Evolutionary conservation across 2,329 filamentous ascomycete species (phyloP).

Genomic region (Ophiostoma populinum): DNA sequence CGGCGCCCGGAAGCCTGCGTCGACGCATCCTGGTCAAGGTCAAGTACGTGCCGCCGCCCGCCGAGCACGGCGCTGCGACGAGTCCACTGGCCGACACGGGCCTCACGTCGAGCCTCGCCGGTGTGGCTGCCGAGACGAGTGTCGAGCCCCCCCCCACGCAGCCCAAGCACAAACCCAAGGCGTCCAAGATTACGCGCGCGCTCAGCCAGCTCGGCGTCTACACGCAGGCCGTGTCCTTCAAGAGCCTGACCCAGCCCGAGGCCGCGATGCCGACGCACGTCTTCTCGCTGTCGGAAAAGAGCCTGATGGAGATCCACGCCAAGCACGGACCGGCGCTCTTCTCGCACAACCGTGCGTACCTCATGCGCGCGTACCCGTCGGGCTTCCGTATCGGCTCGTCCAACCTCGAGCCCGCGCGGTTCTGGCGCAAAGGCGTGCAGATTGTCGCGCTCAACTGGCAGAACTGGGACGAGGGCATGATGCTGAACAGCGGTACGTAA

Average conservation of each 20-base stretch:
- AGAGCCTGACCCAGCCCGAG: constrained; percentile 56
- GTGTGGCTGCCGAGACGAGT: constrained; percentile 1
- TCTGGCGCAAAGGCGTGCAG: constrained; percentile 80
- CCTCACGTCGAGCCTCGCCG: constrained; percentile 2
- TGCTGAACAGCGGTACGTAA: constrained; percentile 86
- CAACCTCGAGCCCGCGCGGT: constrained; percentile 69
- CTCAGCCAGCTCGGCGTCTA: constrained; percentile 68
- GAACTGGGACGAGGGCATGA: constrained; percentile 77
- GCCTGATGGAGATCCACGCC: constrained; percentile 43
- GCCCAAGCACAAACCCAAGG: constrained; percentile 21
- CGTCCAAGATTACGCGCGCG: constrained; percentile 49
- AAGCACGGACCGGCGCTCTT: constrained; percentile 41
- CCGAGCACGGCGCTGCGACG: constrained; percentile 2
- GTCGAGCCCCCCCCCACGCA: constrained; percentile 12
- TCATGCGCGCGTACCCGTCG: constrained; percentile 82
- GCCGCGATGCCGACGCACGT: constrained; percentile 48
- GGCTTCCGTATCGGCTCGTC: constrained; percentile 68
- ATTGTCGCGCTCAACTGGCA: constrained; percentile 93
- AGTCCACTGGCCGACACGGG: background rate
- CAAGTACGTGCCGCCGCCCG: constrained; percentile 40
- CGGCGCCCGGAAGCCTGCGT: constrained; percentile 50
- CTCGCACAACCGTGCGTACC: constrained; percentile 60
- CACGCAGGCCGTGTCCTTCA: constrained; percentile 69
- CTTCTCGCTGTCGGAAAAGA: constrained; percentile 48
- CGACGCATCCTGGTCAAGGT: constrained; percentile 75